A percentile compares a stretch with the other conserved stretches of the same genome.
Evolutionary conservation across 2,329 filamentous ascomycete species (phyloP).

Genomic region (Hawksworthiomyces lignivorus): DNA sequence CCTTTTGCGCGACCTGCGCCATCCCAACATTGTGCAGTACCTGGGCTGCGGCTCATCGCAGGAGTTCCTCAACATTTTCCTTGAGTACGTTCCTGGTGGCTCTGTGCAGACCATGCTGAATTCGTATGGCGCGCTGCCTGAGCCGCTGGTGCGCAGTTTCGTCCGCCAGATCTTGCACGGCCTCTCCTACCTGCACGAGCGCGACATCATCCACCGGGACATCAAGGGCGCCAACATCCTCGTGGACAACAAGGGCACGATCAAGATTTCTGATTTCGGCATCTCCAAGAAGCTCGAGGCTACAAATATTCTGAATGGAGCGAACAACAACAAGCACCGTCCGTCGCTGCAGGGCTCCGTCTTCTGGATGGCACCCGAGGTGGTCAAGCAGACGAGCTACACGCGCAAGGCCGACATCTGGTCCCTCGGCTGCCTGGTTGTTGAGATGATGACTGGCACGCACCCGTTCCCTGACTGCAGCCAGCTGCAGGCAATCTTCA

Average conservation of each 20-base stretch:
- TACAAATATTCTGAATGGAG: conserved; percentile 68
- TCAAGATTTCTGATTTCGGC: conserved; percentile 99
- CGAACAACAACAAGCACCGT: conserved; percentile 58
- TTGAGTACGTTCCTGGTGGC: conserved; percentile 95
- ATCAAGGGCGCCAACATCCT: conserved; percentile 99
- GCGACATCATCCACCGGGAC: conserved; percentile 95
- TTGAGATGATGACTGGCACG: conserved; percentile 97
- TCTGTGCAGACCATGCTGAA: conserved; percentile 98
- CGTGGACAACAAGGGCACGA: conserved; percentile 96
- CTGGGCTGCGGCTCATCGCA: conserved; percentile 89
- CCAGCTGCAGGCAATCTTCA: conserved; percentile 96
- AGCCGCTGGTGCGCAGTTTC: conserved; percentile 91
- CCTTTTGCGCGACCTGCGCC: conserved; percentile 85
- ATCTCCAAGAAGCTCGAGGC: conserved; percentile 97
- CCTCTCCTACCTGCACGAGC: conserved; percentile 84
- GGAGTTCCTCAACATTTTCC: conserved; percentile 96
- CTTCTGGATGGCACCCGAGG: conserved; percentile 99
- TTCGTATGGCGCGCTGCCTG: conserved; percentile 90
- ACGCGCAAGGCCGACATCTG: conserved; percentile 98
- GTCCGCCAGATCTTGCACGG: conserved; percentile 92
- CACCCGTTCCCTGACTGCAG: conserved; percentile 97
- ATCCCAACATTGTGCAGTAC: conserved; percentile 97
- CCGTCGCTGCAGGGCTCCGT: conserved; percentile 91
- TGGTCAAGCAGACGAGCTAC: conserved; percentile 95
- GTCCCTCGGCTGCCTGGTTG: conserved; percentile 91